Base-by-base conservation (phyloP, 1,139 yeast genomes). In the Candida frijolesensis region DNA sequence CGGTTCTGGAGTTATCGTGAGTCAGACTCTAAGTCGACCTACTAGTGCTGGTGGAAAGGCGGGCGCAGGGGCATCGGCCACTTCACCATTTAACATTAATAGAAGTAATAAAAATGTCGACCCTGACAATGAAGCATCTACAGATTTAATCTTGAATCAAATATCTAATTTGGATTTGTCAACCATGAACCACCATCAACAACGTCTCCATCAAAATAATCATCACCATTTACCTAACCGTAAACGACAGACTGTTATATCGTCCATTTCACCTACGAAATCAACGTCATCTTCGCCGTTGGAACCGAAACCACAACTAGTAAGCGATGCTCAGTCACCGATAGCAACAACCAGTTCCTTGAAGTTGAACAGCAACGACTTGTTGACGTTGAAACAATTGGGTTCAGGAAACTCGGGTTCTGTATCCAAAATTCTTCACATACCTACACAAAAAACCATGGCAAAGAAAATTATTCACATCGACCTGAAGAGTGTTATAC, bases 371-470 rank as follows among this genome's bases (percentile, higher is more conserved):
- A 84, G 79, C 54, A 82, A 83, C 44, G 97, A 94, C 62, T 71
- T 95, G 42, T 80, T 90, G 19, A 82, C 85, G 29, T 68, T 94
- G 50, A 85, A 89, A 54, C 85, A 84, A 56, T 76, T 94, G 51
- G 99, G 99, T 10, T 79, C 90, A 32, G 99, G 99, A 7, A 92
- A 90, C 65, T 90, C 96, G 12, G 99, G 99, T 2, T 85, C 91
- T 1, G 99, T 94, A 3, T 78, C 89, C 48, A 90, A 91, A 64
- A 95, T 91, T 12, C 71, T 90, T 49, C 99, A 94, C 67, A 79
- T 89, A 3, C 97, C 98, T 15, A 85, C 94, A 4, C 90, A 92
- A 56, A 85, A 84, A 50, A 82, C 87, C 40, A 89, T 95, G 91
- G 99, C 99, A 14, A 85, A 89, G 58, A 94, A 94, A 64, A 83